A percentile compares a stretch with the other conserved stretches of the same genome.
Evolutionary conservation across 1,284 basidiomycete genomes (phyloP).

Genomic region (Papiliotrema terrestris): DNA sequence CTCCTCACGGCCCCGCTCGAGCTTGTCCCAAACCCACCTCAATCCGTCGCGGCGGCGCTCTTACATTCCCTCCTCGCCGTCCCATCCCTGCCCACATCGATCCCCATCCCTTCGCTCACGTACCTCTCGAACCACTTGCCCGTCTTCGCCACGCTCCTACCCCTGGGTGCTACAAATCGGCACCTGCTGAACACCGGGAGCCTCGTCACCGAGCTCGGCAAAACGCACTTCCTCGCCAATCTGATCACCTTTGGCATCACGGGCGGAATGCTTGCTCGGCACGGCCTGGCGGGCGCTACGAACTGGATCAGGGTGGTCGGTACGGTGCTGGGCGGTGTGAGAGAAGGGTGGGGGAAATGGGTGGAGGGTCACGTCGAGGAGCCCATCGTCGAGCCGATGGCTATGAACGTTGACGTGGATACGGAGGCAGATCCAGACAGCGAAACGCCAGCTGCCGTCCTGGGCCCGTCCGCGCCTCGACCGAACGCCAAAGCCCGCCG

Average conservation of each 20-base stretch:
- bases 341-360: constrained; percentile 45
- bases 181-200: constrained; percentile 21
- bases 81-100: constrained; percentile 38
- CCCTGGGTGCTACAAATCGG: constrained; percentile 23
- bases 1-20: constrained; percentile 37
- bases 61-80: constrained; percentile 39
- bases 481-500: constrained; percentile 8
- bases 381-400: not conserved
- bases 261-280: constrained; percentile 36
- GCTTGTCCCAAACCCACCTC: constrained; percentile 9
- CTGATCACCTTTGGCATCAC: constrained; percentile 47
- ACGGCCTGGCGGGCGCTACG: constrained; percentile 20
- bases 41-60: constrained; percentile 26
- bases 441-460: constrained; percentile 10
- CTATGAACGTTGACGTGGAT: not conserved
- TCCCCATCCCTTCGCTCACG: constrained; percentile 44
- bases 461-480: not conserved
- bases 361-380: constrained; percentile 32
- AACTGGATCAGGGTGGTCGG: constrained; percentile 42
- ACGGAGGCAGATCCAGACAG: constrained; percentile 5
- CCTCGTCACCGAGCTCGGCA: constrained; percentile 35
- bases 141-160: constrained; percentile 38
- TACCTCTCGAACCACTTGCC: constrained; percentile 38
- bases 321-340: constrained; percentile 23
- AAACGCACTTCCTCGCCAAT: constrained; percentile 45